Evolutionary conservation across 129 eudicot species (phyloP).

Genomic region (Artemisia argyi): DNA sequence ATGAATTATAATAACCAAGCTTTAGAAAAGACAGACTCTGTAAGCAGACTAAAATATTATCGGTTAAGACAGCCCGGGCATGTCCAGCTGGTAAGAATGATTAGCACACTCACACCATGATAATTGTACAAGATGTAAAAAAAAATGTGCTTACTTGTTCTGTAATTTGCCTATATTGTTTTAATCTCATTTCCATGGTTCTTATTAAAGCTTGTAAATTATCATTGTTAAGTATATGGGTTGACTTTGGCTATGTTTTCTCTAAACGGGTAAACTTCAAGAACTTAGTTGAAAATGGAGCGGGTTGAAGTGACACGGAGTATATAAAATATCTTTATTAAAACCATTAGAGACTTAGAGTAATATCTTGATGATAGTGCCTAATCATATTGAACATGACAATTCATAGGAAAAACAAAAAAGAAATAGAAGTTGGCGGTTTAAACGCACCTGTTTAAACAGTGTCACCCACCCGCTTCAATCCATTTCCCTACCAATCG

Average conservation of each 20-base stretch:
- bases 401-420: not conserved
- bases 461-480: not conserved
- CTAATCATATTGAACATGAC: not conserved
- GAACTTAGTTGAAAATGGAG: not conserved
- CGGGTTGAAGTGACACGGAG: not conserved
- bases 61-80: not conserved
- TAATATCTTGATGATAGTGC: not conserved
- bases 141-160: not conserved
- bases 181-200: not conserved
- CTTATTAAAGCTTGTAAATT: not conserved
- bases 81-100: not conserved
- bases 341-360: not conserved
- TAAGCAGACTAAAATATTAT: not conserved
- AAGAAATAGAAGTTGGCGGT: not conserved
- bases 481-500: not conserved
- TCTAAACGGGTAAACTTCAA: not conserved
- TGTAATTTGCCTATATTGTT: slow-evolving; percentile 1
- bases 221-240: not conserved
- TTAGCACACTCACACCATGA: slow-evolving; percentile 10
- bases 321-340: not conserved
- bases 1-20: not conserved
- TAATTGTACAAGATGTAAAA: not conserved
- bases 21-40: not conserved
- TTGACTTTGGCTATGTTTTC: not conserved
- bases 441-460: not conserved